A percentile compares a stretch with the other conserved stretches of the same genome.
These are phyloP conservation scores for Buddleja alternifolia DNA, from an alignment of 257 asterid genomes.

Conservation along the genomic window DNA sequence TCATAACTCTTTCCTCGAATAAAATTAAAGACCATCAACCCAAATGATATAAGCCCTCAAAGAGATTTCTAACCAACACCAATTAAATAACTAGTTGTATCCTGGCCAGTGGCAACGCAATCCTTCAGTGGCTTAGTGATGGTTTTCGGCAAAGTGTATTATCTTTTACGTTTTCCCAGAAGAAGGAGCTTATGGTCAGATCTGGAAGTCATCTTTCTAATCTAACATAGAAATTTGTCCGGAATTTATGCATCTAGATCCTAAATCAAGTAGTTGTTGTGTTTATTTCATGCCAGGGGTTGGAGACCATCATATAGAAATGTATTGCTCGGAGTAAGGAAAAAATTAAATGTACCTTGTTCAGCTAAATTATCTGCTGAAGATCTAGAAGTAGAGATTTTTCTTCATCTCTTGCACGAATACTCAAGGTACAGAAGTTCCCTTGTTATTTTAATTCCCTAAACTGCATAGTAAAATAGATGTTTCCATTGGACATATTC, in stretches of 20 bases:
- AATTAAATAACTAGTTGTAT: neutral
- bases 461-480: neutral
- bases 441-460: neutral
- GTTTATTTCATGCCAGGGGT: constrained; percentile 62
- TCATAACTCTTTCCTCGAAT: neutral
- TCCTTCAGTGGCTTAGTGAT: constrained; percentile 18
- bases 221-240: neutral
- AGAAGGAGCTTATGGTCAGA: constrained; percentile 6
- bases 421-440: constrained; percentile 63
- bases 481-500: constrained; percentile 10
- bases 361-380: constrained; percentile 78
- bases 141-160: neutral
- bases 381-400: constrained; percentile 90
- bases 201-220: neutral
- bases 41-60: neutral
- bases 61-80: neutral
- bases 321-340: constrained; percentile 80
- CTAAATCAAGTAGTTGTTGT: constrained; percentile 24
- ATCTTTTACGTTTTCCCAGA: neutral
- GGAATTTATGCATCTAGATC: constrained; percentile 3
- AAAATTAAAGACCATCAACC: neutral
- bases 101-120: neutral
- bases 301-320: constrained; percentile 92
- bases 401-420: constrained; percentile 86
- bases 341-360: constrained; percentile 69